These are phyloP conservation scores for Teratosphaeria gauchensis DNA, from an alignment of 2,329 filamentous ascomycete genomes.

Conservation along the genomic window DNA sequence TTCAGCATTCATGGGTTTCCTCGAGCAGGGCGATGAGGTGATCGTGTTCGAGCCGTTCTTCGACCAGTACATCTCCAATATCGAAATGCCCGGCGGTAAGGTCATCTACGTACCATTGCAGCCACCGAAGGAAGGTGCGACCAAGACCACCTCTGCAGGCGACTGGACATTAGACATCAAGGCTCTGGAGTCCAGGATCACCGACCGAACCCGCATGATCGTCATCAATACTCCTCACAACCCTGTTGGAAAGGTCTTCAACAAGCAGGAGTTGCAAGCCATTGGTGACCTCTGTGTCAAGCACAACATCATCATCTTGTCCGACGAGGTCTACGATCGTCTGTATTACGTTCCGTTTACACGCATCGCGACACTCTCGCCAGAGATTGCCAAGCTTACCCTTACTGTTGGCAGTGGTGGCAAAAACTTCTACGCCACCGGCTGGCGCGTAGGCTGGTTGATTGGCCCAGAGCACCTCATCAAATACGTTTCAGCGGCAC, in stretches of 20 bases:
- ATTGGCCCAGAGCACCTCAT: constrained; percentile 84
- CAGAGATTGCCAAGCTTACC: constrained; percentile 78
- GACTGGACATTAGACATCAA: constrained; percentile 85
- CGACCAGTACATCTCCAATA: constrained; percentile 98
- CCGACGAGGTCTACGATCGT: constrained; percentile 69
- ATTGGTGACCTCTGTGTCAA: constrained; percentile 87
- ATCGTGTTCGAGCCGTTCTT: constrained; percentile 99
- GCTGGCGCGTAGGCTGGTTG: constrained; percentile 93
- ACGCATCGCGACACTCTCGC: constrained; percentile 78
- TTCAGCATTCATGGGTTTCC: constrained; percentile 94
- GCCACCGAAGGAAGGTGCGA: constrained; percentile 70
- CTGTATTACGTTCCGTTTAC: constrained; percentile 95
- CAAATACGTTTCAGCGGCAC: constrained; percentile 82
- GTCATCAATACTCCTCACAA: constrained; percentile 87
- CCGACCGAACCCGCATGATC: constrained; percentile 87
- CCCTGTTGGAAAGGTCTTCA: constrained; percentile 93
- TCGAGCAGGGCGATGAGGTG: constrained; percentile 89
- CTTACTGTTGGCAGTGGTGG: constrained; percentile 91
- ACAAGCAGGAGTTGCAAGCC: constrained; percentile 66
- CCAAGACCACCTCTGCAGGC: constrained; percentile 69
- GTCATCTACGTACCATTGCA: constrained; percentile 94
- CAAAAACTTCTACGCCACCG: constrained; percentile 97
- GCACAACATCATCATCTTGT: constrained; percentile 47
- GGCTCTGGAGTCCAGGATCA: constrained; percentile 72
- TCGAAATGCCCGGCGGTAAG: constrained; percentile 93